Base-by-base conservation (phyloP, 1,284 basidiomycete species). In the Porphyrellus sp. region DNA sequence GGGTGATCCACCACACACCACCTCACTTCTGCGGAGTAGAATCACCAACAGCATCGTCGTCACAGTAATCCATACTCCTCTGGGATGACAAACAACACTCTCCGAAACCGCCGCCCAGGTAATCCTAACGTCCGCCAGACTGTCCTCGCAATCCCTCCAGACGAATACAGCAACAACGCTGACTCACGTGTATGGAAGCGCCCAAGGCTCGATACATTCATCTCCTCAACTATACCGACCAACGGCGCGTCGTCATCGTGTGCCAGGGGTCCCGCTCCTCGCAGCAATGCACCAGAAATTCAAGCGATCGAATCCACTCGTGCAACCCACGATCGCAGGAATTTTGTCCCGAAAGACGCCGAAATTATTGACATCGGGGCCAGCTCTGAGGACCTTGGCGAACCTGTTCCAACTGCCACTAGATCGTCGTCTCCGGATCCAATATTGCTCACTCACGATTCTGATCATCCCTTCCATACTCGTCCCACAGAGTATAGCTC, bases 351-450 rank as follows among this genome's bases (percentile, higher is more conserved):
- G 20, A 58, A 61, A 5, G 52, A 59, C 34, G 54, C 54, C 15
- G 62, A 69, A 18, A 54, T 55, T 34, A 59, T 70, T 23, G 39
- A 56, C 0, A 20, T 70, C 5, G 54, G 28, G 15, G n/a, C 28
- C 13, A 46, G 38, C 12, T 55, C 55, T 38, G 67, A 64, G 8
- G 70, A 72, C 30, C 25, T 64, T 4, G 64, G 65, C 2, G 49
- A 55, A 33, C 57, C 2, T 40, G 15, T 70, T 18, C 7, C 50
- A 52, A 59, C 55, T 47, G 4, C 13, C 18, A 15, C 28, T 4
- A 47, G 31, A 33, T 44, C 57, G 6, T 54, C 65, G 9, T 68
- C 67, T 34, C 64, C 69, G 7, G 69, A 70, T 42, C 67, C 67
- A 38, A 1, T 56, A 49, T 4, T 56, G 4, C 9, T 16, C 7